phyloP scores from a whole-genome alignment of 441 rosid genomes.

The Bocquillonia castaneifolia region DNA sequence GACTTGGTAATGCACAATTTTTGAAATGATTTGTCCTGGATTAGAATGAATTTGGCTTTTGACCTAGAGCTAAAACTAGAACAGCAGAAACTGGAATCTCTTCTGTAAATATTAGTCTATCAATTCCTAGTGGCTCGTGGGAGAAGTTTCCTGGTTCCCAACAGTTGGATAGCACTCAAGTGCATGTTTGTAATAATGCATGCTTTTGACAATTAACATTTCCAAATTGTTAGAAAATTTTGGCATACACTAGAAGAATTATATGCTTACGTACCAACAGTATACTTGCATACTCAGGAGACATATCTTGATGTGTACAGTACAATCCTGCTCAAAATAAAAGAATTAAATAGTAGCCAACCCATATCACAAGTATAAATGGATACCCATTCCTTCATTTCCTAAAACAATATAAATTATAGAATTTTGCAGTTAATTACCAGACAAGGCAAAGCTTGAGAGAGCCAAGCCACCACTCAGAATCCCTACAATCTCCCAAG shows the following conservation, averaged over 20 bases:
- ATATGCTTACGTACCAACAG: constrained; percentile 54
- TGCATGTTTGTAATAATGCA: neutral
- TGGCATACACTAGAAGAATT: constrained; percentile 10
- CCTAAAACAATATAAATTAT: neutral
- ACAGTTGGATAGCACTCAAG: neutral
- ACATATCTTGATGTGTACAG: constrained; percentile 97
- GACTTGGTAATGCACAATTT: constrained; percentile 1
- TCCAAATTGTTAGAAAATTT: constrained; percentile 1
- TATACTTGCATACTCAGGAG: constrained; percentile 90
- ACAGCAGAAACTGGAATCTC: neutral
- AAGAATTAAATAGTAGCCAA: constrained; percentile 3
- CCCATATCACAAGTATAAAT: neutral
- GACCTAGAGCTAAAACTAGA: constrained; percentile 5
- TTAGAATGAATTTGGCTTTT: neutral
- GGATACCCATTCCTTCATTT: neutral
- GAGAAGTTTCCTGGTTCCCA: neutral
- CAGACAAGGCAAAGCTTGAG: constrained; percentile 90
- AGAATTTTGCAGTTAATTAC: constrained; percentile 35
- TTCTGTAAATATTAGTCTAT: neutral
- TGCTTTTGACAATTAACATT: neutral
- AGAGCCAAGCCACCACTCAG: constrained; percentile 83
- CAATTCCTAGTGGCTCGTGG: neutral
- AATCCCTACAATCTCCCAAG: constrained; percentile 90
- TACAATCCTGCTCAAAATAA: constrained; percentile 51
- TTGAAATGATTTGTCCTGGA: neutral